A percentile compares a stretch with the other conserved stretches of the same genome.
These are phyloP conservation scores for Aspergillus vadensis DNA, from an alignment of 2,329 filamentous ascomycete genomes.

Conservation along the genomic window DNA sequence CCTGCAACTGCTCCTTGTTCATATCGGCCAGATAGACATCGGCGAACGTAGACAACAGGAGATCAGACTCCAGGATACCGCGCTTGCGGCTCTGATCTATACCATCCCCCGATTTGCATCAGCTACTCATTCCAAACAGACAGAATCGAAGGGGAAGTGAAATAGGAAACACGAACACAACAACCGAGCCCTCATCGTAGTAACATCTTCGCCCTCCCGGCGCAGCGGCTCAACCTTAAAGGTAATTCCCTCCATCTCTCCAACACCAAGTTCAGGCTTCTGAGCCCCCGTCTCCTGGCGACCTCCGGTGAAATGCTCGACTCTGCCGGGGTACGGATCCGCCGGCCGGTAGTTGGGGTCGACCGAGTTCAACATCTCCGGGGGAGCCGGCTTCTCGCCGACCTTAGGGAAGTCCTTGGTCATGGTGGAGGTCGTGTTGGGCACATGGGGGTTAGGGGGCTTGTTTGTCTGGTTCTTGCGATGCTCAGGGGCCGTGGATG, in stretches of 20 bases:
- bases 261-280: conserved; percentile 72
- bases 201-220: conserved; percentile 76
- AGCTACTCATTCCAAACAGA: not conserved
- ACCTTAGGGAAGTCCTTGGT: conserved; percentile 64
- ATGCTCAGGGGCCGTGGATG: conserved; percentile 57
- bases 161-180: conserved; percentile 52
- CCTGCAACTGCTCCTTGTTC: conserved; percentile 69
- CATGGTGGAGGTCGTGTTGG: conserved; percentile 66
- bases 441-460: conserved; percentile 62
- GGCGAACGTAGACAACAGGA: conserved; percentile 94
- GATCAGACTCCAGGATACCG: conserved; percentile 92
- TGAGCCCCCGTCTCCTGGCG: conserved; percentile 56
- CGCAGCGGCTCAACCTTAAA: conserved; percentile 91
- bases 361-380: conserved; percentile 61
- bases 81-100: conserved; percentile 95
- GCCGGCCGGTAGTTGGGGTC: conserved; percentile 60
- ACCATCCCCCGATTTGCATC: not conserved
- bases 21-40: conserved; percentile 74
- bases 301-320: conserved; percentile 66
- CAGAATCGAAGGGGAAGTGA: not conserved
- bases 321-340: conserved; percentile 63
- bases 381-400: conserved; percentile 59
- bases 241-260: conserved; percentile 81
- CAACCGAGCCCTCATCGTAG: conserved; percentile 86
- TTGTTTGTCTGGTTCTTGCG: conserved; percentile 60